Evolutionary conservation across 805 yeast genomes (phyloP).

Genomic region (Yarrowia osloensis): DNA sequence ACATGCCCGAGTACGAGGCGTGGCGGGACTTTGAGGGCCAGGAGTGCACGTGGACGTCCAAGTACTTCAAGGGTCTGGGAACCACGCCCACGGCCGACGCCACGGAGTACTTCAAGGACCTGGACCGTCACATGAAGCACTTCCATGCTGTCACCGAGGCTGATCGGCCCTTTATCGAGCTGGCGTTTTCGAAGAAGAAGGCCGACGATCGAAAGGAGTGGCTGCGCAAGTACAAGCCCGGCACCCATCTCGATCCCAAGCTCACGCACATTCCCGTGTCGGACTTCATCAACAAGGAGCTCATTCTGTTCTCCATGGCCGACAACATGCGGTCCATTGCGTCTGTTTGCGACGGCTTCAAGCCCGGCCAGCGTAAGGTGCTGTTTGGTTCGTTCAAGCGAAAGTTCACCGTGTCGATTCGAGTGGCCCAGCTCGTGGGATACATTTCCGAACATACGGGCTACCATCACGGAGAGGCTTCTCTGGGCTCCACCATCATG

Average conservation of each 20-base stretch:
- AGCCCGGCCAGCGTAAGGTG: slow-evolving; percentile 96
- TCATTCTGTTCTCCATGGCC: slow-evolving; percentile 93
- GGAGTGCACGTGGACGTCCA: slow-evolving; percentile 79
- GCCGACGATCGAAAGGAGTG: slow-evolving; percentile 98
- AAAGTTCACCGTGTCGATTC: slow-evolving; percentile 73
- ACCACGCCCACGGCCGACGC: slow-evolving; percentile 83
- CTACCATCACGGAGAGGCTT: slow-evolving; percentile 93
- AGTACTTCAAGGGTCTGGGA: slow-evolving; percentile 98
- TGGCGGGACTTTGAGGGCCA: slow-evolving; percentile 89
- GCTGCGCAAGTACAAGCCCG: slow-evolving; percentile 88
- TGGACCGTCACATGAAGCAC: slow-evolving; percentile 81
- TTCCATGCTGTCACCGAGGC: slow-evolving; percentile 76
- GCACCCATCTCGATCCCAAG: slow-evolving; percentile 84
- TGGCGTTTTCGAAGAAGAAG: slow-evolving; percentile 91
- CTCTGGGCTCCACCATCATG: slow-evolving; percentile 85
- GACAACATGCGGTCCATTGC: slow-evolving; percentile 96
- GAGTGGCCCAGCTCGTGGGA: slow-evolving; percentile 89
- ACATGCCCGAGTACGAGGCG: slow-evolving; percentile 91
- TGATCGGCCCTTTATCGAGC: slow-evolving; percentile 76
- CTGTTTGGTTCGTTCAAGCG: slow-evolving; percentile 83
- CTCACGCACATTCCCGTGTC: slow-evolving; percentile 78
- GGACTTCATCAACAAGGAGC: slow-evolving; percentile 92
- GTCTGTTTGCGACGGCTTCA: slow-evolving; percentile 88
- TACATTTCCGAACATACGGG: slow-evolving; percentile 85
- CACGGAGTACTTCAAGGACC: slow-evolving; percentile 80